These are phyloP conservation scores for Aspergillus awamori DNA, from an alignment of 2,329 filamentous ascomycete genomes.

Conservation along the genomic window DNA sequence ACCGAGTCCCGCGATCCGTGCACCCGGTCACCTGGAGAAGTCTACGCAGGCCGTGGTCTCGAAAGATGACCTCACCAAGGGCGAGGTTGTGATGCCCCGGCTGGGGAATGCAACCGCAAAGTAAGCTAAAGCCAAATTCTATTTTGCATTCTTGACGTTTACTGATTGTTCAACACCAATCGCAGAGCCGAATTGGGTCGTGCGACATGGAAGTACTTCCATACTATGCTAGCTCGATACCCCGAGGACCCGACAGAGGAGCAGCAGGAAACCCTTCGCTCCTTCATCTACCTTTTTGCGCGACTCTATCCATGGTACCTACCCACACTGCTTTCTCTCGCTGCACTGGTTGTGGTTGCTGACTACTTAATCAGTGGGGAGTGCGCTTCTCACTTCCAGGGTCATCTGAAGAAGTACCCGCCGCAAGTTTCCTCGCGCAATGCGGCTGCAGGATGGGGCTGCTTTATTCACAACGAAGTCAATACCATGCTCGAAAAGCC, in stretches of 20 bases:
- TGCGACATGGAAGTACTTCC: constrained; percentile 67
- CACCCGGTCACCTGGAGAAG: constrained; percentile 45
- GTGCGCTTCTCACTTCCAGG: constrained; percentile 65
- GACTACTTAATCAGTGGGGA: constrained; percentile 54
- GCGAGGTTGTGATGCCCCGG: constrained; percentile 50
- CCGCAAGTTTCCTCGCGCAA: constrained; percentile 65
- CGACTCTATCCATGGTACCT: constrained; percentile 65
- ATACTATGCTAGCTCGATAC: constrained; percentile 68
- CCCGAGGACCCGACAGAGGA: constrained; percentile 64
- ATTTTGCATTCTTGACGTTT: not conserved
- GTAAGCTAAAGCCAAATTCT: constrained; percentile 30
- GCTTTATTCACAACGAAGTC: constrained; percentile 68
- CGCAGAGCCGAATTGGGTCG: constrained; percentile 64
- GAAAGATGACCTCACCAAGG: constrained; percentile 44
- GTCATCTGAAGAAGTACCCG: constrained; percentile 63
- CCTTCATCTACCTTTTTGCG: constrained; percentile 66
- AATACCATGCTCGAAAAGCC: constrained; percentile 64
- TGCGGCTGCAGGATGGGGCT: constrained; percentile 67
- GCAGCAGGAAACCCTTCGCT: constrained; percentile 61
- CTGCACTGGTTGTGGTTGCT: not conserved
- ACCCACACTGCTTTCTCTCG: not conserved
- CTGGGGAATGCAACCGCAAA: constrained; percentile 54
- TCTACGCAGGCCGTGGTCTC: constrained; percentile 28
- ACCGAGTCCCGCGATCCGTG: constrained; percentile 42
- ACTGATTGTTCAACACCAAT: constrained; percentile 15